A percentile compares a stretch with the other conserved stretches of the same genome.
Evolutionary conservation across 495 filamentous ascomycete species (phyloP).

Genomic region (Talaromyces stipitatus): DNA sequence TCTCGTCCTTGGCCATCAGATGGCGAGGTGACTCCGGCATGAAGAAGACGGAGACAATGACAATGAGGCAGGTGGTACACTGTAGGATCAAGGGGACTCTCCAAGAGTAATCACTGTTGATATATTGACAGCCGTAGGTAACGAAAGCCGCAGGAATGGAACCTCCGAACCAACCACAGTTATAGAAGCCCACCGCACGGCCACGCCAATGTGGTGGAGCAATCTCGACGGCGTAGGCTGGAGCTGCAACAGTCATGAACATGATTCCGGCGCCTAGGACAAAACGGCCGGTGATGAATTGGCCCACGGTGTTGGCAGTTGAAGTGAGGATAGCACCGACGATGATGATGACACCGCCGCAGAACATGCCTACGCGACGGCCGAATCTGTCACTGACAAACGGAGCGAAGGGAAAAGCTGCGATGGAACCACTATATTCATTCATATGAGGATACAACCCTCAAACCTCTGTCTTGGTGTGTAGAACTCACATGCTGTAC

Average conservation of each 20-base stretch:
- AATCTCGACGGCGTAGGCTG: constrained; percentile 71
- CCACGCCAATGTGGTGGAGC: constrained; percentile 67
- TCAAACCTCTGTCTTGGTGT: not conserved
- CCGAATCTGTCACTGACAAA: constrained; percentile 39
- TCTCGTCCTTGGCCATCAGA: constrained; percentile 45
- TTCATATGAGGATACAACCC: not conserved
- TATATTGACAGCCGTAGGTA: constrained; percentile 34
- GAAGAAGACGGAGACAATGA: constrained; percentile 48
- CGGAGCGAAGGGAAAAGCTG: constrained; percentile 36
- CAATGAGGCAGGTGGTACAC: constrained; percentile 42
- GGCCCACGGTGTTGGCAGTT: constrained; percentile 31
- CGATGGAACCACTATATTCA: constrained; percentile 35
- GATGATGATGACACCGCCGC: constrained; percentile 55
- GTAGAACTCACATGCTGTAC: constrained; percentile 48
- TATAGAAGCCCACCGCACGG: constrained; percentile 50
- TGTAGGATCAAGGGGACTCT: constrained; percentile 42
- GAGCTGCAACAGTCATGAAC: constrained; percentile 64
- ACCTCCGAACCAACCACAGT: constrained; percentile 52
- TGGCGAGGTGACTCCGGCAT: constrained; percentile 57
- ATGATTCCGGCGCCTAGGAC: constrained; percentile 69
- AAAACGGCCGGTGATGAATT: constrained; percentile 70
- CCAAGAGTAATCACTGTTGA: constrained; percentile 43
- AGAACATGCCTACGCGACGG: constrained; percentile 60
- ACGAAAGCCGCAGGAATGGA: constrained; percentile 39
- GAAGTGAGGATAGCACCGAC: constrained; percentile 51